Conservation (phyloP, 768 basidiomycete genomes). For the Podaxis sp. region DNA sequence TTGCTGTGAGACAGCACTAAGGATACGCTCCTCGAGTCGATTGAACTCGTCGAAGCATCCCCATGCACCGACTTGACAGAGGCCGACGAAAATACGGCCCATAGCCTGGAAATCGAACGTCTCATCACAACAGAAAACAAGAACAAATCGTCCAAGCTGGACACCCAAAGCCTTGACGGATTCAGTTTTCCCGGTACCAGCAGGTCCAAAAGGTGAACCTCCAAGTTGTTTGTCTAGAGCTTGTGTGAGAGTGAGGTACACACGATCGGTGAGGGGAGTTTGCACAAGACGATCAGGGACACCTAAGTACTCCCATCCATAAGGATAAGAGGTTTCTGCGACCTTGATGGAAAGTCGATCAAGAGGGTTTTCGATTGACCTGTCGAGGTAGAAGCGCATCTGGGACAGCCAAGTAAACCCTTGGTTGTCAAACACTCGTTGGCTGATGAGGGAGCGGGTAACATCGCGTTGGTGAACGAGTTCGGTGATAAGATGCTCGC, state of each 20-base stretch:
- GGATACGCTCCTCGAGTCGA: constrained; percentile 94
- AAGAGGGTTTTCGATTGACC: constrained; percentile 67
- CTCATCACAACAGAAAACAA: constrained; percentile 99
- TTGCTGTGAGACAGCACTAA: constrained; percentile 98
- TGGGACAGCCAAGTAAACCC: constrained; percentile 94
- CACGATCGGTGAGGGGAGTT: constrained; percentile 95
- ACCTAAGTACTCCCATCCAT: constrained; percentile 99
- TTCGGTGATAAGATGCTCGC: constrained; percentile 98
- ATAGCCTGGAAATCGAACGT: constrained; percentile 99
- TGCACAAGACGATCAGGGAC: constrained; percentile 97
- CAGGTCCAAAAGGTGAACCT: constrained; percentile 97
- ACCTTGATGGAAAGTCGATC: constrained; percentile 79
- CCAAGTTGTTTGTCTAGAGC: constrained; percentile 94
- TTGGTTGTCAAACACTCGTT: constrained; percentile 60
- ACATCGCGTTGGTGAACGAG: constrained; percentile 98
- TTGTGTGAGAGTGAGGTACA: constrained; percentile 95
- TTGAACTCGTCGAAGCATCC: constrained; percentile 99
- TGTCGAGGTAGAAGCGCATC: constrained; percentile 96
- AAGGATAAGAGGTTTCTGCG: constrained; percentile 91
- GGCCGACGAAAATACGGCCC: constrained; percentile 98
- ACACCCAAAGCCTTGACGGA: constrained; percentile 99
- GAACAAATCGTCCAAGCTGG: constrained; percentile 96
- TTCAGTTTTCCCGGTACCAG: constrained; percentile 98
- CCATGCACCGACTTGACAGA: constrained; percentile 99
- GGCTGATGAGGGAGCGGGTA: constrained; percentile 72